phyloP scores from a whole-genome alignment of 176 grass and related monocot species.

The Secale cereale region DNA sequence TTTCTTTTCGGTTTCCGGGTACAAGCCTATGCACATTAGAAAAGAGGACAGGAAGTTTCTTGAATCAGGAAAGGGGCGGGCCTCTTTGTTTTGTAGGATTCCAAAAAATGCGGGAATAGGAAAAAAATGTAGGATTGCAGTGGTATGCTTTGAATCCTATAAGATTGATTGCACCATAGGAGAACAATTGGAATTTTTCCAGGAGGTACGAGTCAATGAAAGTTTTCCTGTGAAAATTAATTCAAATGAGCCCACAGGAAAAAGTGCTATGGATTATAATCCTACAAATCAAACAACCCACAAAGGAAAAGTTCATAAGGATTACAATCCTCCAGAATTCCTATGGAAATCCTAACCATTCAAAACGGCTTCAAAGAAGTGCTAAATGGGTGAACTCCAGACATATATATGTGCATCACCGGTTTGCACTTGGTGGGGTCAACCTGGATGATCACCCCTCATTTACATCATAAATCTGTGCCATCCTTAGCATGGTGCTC shows the following conservation, averaged over 20 bases:
- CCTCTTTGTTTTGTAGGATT: not conserved
- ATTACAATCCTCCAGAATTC: not conserved
- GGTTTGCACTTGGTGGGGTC: not conserved
- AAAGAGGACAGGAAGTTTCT: not conserved
- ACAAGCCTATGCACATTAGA: conserved; percentile 11
- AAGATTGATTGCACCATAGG: not conserved
- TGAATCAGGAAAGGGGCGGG: not conserved
- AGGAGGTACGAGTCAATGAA: not conserved
- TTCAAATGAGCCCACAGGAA: not conserved
- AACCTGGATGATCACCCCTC: not conserved
- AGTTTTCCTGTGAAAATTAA: conserved; percentile 6
- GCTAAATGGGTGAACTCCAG: not conserved
- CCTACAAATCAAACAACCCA: too few species aligned
- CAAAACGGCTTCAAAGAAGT: not conserved
- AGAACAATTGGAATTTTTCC: not conserved
- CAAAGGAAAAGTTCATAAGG: too few species aligned
- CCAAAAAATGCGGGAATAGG: not conserved
- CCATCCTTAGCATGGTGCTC: not conserved
- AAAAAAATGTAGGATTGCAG: not conserved
- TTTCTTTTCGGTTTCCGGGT: not conserved
- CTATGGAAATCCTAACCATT: not conserved
- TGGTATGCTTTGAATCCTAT: not conserved
- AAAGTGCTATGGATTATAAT: not conserved
- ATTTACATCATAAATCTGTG: conserved; percentile 7
- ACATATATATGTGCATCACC: not conserved